Percentiles rank a stretch among this genome's conserved stretches.
These are phyloP conservation scores for Mycena vitilis DNA, from an alignment of 768 basidiomycete genomes.

Conservation along the genomic window DNA sequence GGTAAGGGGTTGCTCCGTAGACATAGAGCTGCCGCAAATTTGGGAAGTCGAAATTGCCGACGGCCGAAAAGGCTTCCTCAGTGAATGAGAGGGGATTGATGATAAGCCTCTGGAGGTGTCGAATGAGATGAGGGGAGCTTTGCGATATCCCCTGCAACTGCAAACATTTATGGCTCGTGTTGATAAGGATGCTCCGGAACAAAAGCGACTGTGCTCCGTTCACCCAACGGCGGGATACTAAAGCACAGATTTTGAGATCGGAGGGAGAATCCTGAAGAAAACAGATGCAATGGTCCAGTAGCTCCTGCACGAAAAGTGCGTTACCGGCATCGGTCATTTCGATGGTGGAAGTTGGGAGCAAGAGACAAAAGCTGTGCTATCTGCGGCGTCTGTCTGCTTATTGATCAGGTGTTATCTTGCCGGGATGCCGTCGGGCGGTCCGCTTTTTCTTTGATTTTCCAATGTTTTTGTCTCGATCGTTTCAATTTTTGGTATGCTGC, in stretches of 20 bases:
- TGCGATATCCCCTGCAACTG: not conserved
- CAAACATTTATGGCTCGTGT: not conserved
- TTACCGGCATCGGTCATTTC: too few species aligned
- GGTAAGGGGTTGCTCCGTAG: not conserved
- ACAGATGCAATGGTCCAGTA: not conserved
- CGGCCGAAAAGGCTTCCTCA: not conserved
- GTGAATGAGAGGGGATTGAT: not conserved
- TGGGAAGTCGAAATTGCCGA: not conserved
- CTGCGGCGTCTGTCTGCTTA: too few species aligned
- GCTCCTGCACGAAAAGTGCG: not conserved
- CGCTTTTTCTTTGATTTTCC: too few species aligned
- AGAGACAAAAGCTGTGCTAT: too few species aligned
- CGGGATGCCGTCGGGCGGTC: too few species aligned
- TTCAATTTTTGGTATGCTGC: too few species aligned
- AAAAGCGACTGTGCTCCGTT: not conserved
- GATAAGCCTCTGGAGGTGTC: not conserved
- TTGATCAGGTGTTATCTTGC: too few species aligned
- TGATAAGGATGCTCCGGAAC: not conserved
- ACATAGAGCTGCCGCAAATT: not conserved
- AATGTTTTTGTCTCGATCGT: too few species aligned
- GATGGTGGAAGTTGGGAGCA: too few species aligned
- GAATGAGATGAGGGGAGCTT: not conserved
- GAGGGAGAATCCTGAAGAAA: not conserved
- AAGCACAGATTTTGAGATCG: not conserved
- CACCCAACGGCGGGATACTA: not conserved